A percentile compares a stretch with the other conserved stretches of the same genome.
Conservation (phyloP, 306 rosid genomes). For the Trichosanthes truncata region DNA sequence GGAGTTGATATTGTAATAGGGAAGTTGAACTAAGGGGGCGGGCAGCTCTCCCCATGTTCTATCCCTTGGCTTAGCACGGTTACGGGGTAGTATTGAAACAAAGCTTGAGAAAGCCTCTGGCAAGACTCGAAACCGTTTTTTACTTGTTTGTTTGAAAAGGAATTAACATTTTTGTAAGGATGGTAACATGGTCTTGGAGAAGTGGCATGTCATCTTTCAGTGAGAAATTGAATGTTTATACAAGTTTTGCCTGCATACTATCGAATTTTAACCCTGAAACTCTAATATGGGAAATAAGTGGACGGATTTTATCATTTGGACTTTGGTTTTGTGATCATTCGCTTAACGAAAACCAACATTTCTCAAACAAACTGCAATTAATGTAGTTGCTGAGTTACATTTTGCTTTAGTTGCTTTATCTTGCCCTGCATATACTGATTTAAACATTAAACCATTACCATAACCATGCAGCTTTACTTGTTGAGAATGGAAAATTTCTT, state of each 20-base stretch:
- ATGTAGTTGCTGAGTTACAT: not conserved
- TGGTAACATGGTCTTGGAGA: not conserved
- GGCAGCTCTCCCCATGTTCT: not conserved
- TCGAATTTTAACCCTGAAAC: not conserved
- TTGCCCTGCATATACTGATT: not conserved
- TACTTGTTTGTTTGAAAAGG: not conserved
- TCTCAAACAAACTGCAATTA: not conserved
- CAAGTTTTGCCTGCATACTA: not conserved
- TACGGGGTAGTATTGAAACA: not conserved
- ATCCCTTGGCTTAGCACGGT: not conserved
- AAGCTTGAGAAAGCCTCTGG: not conserved
- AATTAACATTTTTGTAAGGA: not conserved
- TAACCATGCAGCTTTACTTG: constrained; percentile 55
- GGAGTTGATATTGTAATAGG: not conserved
- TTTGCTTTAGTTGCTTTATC: not conserved
- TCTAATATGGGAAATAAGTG: not conserved
- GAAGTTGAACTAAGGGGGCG: not conserved
- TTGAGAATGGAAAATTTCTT: constrained; percentile 90
- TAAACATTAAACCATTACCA: constrained; percentile 10
- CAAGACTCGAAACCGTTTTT: not conserved
- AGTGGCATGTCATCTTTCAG: not conserved
- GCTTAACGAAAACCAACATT: not conserved
- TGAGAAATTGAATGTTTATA: not conserved
- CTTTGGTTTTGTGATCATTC: not conserved
- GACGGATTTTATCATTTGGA: not conserved